Percentiles rank a stretch among this genome's conserved stretches.
Conservation (phyloP, 345 rosid species). For the Populus davidiana region DNA sequence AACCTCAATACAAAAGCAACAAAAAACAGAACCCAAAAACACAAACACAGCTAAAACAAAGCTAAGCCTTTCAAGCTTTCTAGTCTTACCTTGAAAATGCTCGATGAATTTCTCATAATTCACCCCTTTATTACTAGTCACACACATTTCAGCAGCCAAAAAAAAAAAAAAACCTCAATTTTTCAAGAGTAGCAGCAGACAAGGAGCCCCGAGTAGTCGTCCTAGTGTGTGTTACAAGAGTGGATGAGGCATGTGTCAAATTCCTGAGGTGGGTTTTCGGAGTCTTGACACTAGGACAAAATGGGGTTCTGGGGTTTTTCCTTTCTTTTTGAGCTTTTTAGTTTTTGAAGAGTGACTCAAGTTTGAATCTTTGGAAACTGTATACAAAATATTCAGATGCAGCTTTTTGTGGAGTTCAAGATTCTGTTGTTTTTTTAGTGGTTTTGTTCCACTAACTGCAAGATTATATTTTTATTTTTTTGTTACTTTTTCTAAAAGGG, state of each 20-base stretch:
- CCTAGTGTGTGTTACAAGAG: neutral
- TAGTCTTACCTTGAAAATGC: conserved; percentile 22
- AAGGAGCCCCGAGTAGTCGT: neutral
- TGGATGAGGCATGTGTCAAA: neutral
- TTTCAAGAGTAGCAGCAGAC: neutral
- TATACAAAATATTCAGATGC: neutral
- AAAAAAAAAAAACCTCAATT: no score
- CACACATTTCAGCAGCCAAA: neutral
- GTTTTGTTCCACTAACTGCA: neutral
- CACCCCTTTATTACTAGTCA: neutral
- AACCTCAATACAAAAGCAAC: conserved; percentile 25
- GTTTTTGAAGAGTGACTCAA: neutral
- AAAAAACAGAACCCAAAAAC: conserved; percentile 23
- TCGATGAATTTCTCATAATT: conserved; percentile 16
- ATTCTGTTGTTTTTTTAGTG: neutral
- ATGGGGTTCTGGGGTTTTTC: neutral
- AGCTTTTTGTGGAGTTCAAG: neutral
- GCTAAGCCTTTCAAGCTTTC: neutral
- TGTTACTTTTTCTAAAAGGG: no score
- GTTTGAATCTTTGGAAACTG: neutral
- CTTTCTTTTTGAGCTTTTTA: neutral
- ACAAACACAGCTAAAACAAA: conserved; percentile 22
- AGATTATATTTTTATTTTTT: no score
- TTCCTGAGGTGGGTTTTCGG: neutral
- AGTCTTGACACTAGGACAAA: neutral